These are phyloP conservation scores for Apocynum venetum DNA, from an alignment of 257 asterid species.

Conservation along the genomic window DNA sequence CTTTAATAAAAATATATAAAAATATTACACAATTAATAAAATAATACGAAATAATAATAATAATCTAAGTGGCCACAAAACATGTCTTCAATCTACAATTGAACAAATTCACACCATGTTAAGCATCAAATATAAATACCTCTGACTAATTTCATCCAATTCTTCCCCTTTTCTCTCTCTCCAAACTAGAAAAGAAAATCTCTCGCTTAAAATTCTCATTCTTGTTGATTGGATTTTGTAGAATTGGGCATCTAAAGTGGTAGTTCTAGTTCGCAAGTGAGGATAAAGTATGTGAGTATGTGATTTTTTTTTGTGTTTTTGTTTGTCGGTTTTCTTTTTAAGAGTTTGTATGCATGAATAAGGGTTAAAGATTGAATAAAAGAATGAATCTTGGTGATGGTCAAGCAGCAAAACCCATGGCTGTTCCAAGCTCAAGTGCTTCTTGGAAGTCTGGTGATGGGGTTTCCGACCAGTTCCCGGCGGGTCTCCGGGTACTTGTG, in stretches of 20 bases:
- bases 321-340: constrained; percentile 27
- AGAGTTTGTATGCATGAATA: constrained; percentile 17
- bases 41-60: neutral
- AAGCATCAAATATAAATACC: constrained; percentile 26
- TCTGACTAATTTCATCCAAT: constrained; percentile 12
- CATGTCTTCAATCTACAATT: constrained; percentile 1
- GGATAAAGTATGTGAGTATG: neutral
- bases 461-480: constrained; percentile 77
- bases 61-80: neutral
- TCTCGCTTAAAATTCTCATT: constrained; percentile 12
- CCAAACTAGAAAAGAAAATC: neutral
- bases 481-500: constrained; percentile 80
- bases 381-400: constrained; percentile 60
- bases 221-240: constrained; percentile 3
- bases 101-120: constrained; percentile 13
- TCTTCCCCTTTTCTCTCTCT: constrained; percentile 6
- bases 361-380: constrained; percentile 23
- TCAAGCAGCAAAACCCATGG: constrained; percentile 40
- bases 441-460: constrained; percentile 63
- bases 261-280: neutral
- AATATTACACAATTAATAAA: neutral
- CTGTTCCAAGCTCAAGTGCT: constrained; percentile 41
- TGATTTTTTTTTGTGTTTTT: constrained; percentile 7
- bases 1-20: neutral
- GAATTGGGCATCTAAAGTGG: neutral